Percentiles rank a stretch among this genome's conserved stretches.
These are phyloP conservation scores for Cystobasidiopsis lactophilus DNA, from an alignment of 768 basidiomycete species.

Conservation along the genomic window DNA sequence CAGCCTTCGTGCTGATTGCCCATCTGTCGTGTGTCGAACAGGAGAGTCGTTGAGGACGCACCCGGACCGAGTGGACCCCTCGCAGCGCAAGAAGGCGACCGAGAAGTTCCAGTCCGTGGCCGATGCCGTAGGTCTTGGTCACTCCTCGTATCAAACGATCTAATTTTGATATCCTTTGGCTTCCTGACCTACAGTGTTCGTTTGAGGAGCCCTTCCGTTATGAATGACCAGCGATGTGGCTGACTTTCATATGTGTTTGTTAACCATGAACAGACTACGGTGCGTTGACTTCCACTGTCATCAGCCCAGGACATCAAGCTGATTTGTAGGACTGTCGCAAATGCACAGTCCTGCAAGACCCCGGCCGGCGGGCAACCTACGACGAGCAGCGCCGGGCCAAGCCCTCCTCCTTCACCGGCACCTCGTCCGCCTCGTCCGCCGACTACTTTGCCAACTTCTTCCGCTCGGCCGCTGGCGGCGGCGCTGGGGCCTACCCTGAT, in stretches of 20 bases:
- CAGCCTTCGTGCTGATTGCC: neutral
- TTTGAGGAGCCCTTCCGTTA: neutral
- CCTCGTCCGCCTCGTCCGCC: neutral
- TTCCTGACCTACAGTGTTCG: neutral
- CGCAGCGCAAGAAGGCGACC: conserved; percentile 1
- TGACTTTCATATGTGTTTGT: neutral
- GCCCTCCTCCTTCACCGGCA: neutral
- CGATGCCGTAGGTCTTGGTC: neutral
- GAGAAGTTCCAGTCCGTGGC: conserved; percentile 8
- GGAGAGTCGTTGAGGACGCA: neutral
- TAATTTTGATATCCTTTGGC: neutral
- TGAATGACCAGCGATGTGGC: neutral
- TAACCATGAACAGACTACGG: neutral
- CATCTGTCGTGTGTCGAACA: neutral
- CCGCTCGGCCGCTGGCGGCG: neutral
- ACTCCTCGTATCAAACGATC: neutral
- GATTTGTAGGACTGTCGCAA: neutral
- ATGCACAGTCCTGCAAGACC: conserved; percentile 8
- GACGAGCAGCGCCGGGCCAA: conserved; percentile 5
- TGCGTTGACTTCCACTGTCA: neutral
- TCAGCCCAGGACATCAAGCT: neutral
- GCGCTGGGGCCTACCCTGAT: neutral
- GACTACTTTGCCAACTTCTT: conserved; percentile 8
- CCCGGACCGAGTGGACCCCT: neutral
- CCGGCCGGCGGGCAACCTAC: conserved; percentile 1